Percentiles rank a stretch among this genome's conserved stretches.
Evolutionary conservation across 164 flowering plant species (phyloP).

Genomic region (Euptelea pleiosperma): DNA sequence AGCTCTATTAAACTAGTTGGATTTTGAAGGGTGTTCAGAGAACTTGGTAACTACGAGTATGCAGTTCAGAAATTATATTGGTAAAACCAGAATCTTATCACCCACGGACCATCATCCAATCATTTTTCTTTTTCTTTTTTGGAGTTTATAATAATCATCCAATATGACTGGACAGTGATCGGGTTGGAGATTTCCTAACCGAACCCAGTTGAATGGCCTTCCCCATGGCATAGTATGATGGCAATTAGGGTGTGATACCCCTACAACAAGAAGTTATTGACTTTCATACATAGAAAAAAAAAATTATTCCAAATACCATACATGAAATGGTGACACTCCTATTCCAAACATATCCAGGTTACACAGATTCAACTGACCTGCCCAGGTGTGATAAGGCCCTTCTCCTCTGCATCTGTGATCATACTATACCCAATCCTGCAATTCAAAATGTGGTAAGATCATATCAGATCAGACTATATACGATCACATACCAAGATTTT

Average conservation of each 20-base stretch:
- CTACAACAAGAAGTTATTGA: not conserved
- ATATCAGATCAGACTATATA: not conserved
- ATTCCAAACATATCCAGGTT: not conserved
- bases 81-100: not conserved
- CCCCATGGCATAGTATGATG: not conserved
- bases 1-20: not conserved
- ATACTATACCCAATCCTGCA: constrained; percentile 86
- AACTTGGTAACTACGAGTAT: not conserved
- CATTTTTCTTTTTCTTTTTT: not conserved
- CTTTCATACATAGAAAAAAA: not conserved
- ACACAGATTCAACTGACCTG: constrained; percentile 38
- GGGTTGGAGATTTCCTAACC: too few species aligned
- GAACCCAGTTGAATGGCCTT: not conserved
- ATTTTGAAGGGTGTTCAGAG: too few species aligned
- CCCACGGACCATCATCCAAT: not conserved
- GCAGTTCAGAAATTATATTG: not conserved
- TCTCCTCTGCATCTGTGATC: constrained; percentile 86
- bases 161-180: too few species aligned
- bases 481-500: not conserved
- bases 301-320: not conserved
- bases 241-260: not conserved
- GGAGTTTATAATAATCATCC: too few species aligned
- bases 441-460: not conserved
- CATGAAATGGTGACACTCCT: too few species aligned
- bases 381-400: constrained; percentile 78